phyloP scores from a whole-genome alignment of 1,284 basidiomycete species.

The Microbotryum intermedium region DNA sequence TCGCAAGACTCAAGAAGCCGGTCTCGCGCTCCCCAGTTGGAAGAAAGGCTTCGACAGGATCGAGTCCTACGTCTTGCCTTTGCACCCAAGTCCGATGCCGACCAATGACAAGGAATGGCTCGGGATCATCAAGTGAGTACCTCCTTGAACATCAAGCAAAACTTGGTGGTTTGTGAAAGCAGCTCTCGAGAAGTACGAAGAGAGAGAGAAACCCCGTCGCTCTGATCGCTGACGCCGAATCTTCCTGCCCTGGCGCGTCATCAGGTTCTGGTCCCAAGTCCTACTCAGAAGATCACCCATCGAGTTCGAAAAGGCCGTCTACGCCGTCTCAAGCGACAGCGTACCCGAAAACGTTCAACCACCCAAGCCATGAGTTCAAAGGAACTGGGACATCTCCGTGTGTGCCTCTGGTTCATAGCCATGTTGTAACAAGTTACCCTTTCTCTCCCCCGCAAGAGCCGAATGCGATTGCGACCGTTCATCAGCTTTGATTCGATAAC shows the following conservation, averaged over 20 bases:
- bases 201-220: too few species aligned
- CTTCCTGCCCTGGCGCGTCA: background rate
- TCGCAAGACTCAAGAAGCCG: slow-evolving; percentile 8
- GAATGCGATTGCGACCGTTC: too few species aligned
- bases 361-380: too few species aligned
- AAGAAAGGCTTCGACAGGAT: slow-evolving; percentile 12
- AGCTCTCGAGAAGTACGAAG: too few species aligned
- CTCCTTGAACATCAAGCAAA: too few species aligned
- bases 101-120: slow-evolving; percentile 24
- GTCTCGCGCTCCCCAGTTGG: slow-evolving; percentile 3
- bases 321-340: background rate
- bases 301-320: slow-evolving; percentile 12
- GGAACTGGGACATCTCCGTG: too few species aligned
- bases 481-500: too few species aligned
- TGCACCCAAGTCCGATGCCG: slow-evolving; percentile 15
- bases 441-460: too few species aligned
- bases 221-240: background rate
- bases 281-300: slow-evolving; percentile 7
- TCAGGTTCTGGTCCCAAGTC: slow-evolving; percentile 24
- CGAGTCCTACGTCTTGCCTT: background rate
- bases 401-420: too few species aligned
- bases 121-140: slow-evolving; percentile 25
- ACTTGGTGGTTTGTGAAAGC: too few species aligned
- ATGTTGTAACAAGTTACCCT: too few species aligned
- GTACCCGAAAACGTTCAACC: too few species aligned